Conservation (phyloP, 176 grass and related monocot genomes). For the Aegilops longissima region DNA sequence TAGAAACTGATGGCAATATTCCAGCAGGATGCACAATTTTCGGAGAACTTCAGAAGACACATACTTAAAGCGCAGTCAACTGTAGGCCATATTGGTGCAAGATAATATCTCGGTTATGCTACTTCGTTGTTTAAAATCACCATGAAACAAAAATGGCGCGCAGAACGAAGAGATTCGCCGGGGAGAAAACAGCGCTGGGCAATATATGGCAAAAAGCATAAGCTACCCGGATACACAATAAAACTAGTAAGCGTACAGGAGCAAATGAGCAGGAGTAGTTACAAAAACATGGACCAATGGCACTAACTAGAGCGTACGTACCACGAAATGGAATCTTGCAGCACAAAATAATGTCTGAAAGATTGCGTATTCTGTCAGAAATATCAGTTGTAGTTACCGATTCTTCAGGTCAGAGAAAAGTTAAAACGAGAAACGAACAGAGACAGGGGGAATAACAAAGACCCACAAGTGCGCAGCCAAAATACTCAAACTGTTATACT, state of each 20-base stretch:
- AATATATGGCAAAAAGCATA: constrained; percentile 12
- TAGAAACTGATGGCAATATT: not conserved
- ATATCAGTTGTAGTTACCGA: not conserved
- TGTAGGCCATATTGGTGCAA: not conserved
- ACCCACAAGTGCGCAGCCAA: not conserved
- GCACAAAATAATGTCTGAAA: constrained; percentile 15
- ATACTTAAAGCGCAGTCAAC: not conserved
- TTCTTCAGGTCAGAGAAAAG: constrained; percentile 25
- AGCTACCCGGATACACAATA: not conserved
- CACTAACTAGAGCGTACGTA: constrained; percentile 18
- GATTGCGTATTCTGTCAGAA: constrained; percentile 29
- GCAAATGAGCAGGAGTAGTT: constrained; percentile 18
- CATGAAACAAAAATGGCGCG: not conserved
- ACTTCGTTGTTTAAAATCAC: constrained; percentile 4
- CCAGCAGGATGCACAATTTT: constrained; percentile 9
- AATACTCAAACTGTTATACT: constrained; percentile 19
- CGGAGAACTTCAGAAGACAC: not conserved
- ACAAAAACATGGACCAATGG: constrained; percentile 24
- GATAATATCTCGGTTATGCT: not conserved
- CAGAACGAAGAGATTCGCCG: not conserved
- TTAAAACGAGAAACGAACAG: constrained; percentile 16
- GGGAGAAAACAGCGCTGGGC: not conserved
- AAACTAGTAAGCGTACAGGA: not conserved
- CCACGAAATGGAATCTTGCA: constrained; percentile 33
- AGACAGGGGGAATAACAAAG: constrained; percentile 8